phyloP scores from a whole-genome alignment of 306 rosid species.

The Dalbergia oliveri region DNA sequence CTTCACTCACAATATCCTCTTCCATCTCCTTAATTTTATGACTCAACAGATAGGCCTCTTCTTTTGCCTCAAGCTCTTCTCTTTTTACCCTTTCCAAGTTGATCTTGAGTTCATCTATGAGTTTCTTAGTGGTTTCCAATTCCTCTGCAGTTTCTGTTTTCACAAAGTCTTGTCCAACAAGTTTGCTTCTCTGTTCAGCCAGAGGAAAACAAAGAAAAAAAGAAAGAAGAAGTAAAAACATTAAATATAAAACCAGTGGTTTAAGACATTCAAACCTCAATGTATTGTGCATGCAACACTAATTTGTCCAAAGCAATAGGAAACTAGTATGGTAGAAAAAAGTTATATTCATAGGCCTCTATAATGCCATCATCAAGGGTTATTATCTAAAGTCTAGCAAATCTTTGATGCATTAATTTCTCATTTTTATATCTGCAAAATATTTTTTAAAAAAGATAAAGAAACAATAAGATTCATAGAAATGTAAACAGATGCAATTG shows the following conservation, averaged over 20 bases:
- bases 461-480: neutral
- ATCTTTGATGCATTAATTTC: neutral
- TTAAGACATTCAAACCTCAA: slow-evolving; percentile 1
- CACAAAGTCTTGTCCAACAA: slow-evolving; percentile 69
- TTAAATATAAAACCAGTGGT: neutral
- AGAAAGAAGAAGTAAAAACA: too few relatives aligned
- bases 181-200: slow-evolving; percentile 72
- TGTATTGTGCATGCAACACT: neutral
- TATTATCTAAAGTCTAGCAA: neutral
- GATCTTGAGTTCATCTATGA: slow-evolving; percentile 70
- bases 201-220: slow-evolving; percentile 21
- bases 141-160: slow-evolving; percentile 75
- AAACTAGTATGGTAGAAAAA: slow-evolving; percentile 4
- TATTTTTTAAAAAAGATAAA: too few relatives aligned
- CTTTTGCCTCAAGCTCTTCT: slow-evolving; percentile 73
- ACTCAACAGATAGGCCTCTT: slow-evolving; percentile 74
- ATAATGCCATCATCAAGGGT: neutral
- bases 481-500: neutral
- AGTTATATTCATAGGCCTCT: neutral
- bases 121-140: slow-evolving; percentile 78
- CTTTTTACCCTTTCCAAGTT: slow-evolving; percentile 74
- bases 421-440: neutral
- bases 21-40: slow-evolving; percentile 88
- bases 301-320: neutral
- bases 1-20: slow-evolving; percentile 82